Percentiles rank a stretch among this genome's conserved stretches.
These are phyloP conservation scores for Rhexocercosporidium sp. DNA, from an alignment of 2,329 filamentous ascomycete species.

Conservation along the genomic window DNA sequence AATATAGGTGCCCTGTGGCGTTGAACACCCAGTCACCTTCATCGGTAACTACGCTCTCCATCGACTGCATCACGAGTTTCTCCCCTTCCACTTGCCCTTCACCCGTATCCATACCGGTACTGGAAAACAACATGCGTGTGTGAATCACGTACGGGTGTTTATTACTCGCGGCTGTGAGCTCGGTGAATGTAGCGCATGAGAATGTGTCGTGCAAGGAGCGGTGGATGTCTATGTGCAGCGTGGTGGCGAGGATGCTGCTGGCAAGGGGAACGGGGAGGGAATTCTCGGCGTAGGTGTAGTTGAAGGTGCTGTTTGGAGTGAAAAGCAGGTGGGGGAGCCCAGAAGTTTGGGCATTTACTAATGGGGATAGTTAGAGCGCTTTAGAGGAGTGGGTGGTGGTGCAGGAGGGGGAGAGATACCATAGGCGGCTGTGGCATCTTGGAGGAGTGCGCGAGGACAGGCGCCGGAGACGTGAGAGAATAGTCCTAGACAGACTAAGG, in stretches of 20 bases:
- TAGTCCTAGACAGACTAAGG: background rate
- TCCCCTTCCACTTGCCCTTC: too few species aligned
- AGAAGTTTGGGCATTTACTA: conserved; percentile 20
- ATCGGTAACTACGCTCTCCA: conserved; percentile 22
- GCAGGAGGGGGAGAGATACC: background rate
- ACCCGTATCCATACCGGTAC: too few species aligned
- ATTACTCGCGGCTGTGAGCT: conserved; percentile 21
- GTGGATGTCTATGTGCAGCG: conserved; percentile 26
- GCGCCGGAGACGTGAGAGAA: conserved; percentile 10
- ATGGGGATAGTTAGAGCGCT: too few species aligned
- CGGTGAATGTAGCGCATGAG: conserved; percentile 23
- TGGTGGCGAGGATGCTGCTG: conserved; percentile 6
- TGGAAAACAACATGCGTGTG: conserved; percentile 28
- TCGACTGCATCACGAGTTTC: conserved; percentile 5
- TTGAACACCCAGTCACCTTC: conserved; percentile 31
- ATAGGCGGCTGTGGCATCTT: conserved; percentile 20
- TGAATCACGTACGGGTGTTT: conserved; percentile 26
- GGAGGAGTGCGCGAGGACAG: conserved; percentile 21
- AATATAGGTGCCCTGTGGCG: conserved; percentile 23
- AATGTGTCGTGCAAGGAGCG: conserved; percentile 22
- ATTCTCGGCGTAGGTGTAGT: conserved; percentile 23
- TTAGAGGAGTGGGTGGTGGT: too few species aligned
- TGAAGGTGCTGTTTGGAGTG: conserved; percentile 15
- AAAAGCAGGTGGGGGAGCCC: conserved; percentile 2
- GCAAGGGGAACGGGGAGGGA: conserved; percentile 7